Evolutionary conservation across 2,329 filamentous ascomycete species (phyloP), one percentile per base, ranked within the genome.

Genomic region (Akanthomyces lecanii): DNA sequence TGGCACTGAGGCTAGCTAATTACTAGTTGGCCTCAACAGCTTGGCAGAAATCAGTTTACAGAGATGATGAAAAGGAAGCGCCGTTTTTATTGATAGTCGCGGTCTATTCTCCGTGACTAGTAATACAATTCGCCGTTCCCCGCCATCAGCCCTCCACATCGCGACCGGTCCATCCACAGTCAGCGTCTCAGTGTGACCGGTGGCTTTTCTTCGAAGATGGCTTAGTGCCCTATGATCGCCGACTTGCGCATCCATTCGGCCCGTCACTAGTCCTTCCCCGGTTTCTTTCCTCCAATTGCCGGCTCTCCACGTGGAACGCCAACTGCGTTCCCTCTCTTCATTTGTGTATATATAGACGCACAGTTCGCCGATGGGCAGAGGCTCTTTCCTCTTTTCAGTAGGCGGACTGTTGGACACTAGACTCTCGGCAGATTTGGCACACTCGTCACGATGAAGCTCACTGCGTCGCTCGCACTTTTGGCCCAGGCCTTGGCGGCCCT

Each of bases 401-500:
- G 23, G 11, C 23, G 23, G 21, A 8, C 12, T 2, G 8, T 25
- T 8, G 2, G 8, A 28, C 3, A 47, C 14, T 6, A 14, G 23
- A 48, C 6, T 28, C 5, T 21, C 21, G 6, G 23, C 21, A 3
- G 14, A 11, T 47, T 25, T 47, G 45, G 12, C 14, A 48, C 45
- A 4, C 21, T 7, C 3, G 14, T 21, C 42, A 42, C 8, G 33
- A 66, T 66, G 65, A 66, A 65, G 64, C 33, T 65, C 36, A 38
- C 63, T 21, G 40, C 61, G 23, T 54, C 59, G 21, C 38, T 63
- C 18, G 51, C 64, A 3, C 21, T 64, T 44, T 54, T 63, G 21
- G 63, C 64, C 38, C 55, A 62, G 48, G 55, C 55, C n/a, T n/a
- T 66, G 33, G 38, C 59, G 30, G 65, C 42, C 23, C 54, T 71